Percentiles rank a stretch among this genome's conserved stretches.
These are phyloP conservation scores for Dictyostelium citrinum DNA, from an alignment of 78 protist genomes.

Conservation along the genomic window DNA sequence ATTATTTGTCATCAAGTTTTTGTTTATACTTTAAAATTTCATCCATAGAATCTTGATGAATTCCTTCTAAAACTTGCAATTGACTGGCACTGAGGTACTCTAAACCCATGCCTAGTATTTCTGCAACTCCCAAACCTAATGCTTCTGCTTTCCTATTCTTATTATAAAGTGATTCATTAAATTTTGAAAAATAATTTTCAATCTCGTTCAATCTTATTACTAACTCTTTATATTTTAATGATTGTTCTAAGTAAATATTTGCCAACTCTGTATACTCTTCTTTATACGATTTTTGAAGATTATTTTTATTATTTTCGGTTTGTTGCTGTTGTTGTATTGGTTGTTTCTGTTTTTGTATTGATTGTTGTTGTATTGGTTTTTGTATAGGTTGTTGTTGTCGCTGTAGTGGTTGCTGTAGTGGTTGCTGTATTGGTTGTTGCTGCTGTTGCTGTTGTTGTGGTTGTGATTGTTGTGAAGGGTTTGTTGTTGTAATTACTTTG, in stretches of 20 bases:
- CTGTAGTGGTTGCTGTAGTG: not conserved
- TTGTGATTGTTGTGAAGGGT: not conserved
- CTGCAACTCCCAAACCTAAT: conserved; percentile 54
- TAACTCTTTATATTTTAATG: conserved; percentile 11
- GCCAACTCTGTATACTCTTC: conserved; percentile 42
- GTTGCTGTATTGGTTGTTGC: not conserved
- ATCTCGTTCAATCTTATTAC: conserved; percentile 9
- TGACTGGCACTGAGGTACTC: conserved; percentile 9
- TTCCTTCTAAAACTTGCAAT: not conserved
- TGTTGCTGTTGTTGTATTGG: not conserved
- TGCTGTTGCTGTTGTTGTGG: not conserved
- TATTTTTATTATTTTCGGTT: not conserved
- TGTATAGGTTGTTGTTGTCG: not conserved
- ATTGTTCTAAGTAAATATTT: conserved; percentile 29
- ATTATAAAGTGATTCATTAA: conserved; percentile 3
- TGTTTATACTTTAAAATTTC: not conserved
- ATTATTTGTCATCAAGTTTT: not conserved
- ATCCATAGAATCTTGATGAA: conserved; percentile 29
- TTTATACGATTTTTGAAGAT: conserved; percentile 15
- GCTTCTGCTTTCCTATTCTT: conserved; percentile 66
- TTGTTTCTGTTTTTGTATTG: not conserved
- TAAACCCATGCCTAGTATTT: conserved; percentile 43
- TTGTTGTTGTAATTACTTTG: no score
- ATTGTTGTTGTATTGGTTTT: not conserved
- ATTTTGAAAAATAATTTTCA: conserved; percentile 33